A percentile compares a stretch with the other conserved stretches of the same genome.
These are phyloP conservation scores for Populus deltoides DNA, from an alignment of 345 rosid species.

Conservation along the genomic window DNA sequence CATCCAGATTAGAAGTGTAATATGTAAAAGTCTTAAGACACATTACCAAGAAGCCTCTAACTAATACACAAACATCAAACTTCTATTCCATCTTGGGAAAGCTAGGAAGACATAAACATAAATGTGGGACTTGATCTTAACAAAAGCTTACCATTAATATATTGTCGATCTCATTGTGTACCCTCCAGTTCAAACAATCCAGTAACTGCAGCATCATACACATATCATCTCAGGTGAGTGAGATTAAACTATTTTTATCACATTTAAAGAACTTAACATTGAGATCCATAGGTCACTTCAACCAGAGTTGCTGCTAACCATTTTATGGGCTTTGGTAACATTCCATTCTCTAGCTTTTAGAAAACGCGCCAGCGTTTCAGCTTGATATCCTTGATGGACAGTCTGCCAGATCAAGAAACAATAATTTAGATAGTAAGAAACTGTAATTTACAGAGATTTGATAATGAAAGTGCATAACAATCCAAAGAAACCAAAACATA, in stretches of 20 bases:
- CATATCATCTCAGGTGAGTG: conserved; percentile 2
- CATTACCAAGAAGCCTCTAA: not conserved
- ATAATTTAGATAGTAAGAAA: not conserved
- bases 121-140: not conserved
- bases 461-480: not conserved
- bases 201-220: conserved; percentile 57
- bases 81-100: not conserved
- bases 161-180: conserved; percentile 73
- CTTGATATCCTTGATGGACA: conserved; percentile 80
- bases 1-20: conserved; percentile 15
- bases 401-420: conserved; percentile 46
- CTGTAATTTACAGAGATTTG: not conserved
- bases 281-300: not conserved
- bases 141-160: conserved; percentile 62
- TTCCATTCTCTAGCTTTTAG: conserved; percentile 93
- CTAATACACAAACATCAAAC: not conserved
- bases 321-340: conserved; percentile 78
- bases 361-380: conserved; percentile 68
- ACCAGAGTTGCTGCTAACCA: conserved; percentile 48
- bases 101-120: not conserved
- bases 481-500: not conserved
- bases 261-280: not conserved
- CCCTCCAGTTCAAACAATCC: conserved; percentile 86
- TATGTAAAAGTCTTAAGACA: not conserved
- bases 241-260: conserved; percentile 10